Base-by-base conservation (phyloP, 306 rosid species). In the Ziziphus jujuba region DNA sequence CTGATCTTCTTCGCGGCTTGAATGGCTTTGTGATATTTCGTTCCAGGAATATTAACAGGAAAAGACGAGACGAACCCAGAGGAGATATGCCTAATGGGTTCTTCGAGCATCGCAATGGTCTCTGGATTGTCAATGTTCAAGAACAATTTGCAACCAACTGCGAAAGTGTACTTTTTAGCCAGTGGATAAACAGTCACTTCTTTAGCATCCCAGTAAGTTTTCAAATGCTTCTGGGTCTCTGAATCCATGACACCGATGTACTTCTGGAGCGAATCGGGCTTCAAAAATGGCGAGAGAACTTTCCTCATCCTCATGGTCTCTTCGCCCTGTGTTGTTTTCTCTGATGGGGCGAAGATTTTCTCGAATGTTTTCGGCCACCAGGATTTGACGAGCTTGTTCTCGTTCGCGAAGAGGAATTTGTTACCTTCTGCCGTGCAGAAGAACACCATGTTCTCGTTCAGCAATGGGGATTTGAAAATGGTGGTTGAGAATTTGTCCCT, bases 21-120 rank as follows among this genome's bases (percentile, higher is more conserved):
- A 6, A 69, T 24, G 5, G 75, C 75, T 0, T 61, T 31, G 20
- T 36, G 56, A 3, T 61, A 69, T 6, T 14, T 47, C 25, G 80
- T 69, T 10, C 75, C 80, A 0, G 80, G 80, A 4, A 75, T 2
- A 56, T 75, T 34, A 7, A 75, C 56, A 0, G 75, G 80, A 28
- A 28, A 28, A 36, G 56, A 4, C 7, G 71, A 35, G 8, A 24
- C 23, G 17, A 62, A 48, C 21, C 80, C 80, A 0, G 74, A 19
- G 0, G 64, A 56, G 2, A 72, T 40, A 6, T 62, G n/a, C 19
- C 17, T 35, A 44, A 44, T n/a, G 7, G 61, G 35, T 8, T 38
- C 48, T 17, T 62, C 56, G 3, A 71, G 44, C 54, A 19, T 54
- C 0, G n/a, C 49, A n/a, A 62, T 28, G 16, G 62, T 19, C 54